Base-by-base conservation (phyloP, 768 basidiomycete genomes). In the Agrocybe praecox region DNA sequence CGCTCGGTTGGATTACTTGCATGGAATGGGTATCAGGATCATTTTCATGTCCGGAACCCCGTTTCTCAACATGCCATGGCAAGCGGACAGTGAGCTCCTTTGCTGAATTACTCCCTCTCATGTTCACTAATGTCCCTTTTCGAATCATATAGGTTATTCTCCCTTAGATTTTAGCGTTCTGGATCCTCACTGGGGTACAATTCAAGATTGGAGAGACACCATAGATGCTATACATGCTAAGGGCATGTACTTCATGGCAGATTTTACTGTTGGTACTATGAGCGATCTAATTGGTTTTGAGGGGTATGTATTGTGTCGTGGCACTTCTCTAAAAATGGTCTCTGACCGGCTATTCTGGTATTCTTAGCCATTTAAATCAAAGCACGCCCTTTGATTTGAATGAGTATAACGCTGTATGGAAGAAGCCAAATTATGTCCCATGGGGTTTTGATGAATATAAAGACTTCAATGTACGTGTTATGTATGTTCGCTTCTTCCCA, bases 11-110 rank as follows among this genome's bases (percentile, higher is more conserved):
- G 95, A 97, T 72, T 97, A 97, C 69, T 77, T 97, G 17, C 78
- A 92, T 45, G 92, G 91, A 60, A 95, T 96, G 92, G 95, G 95
- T 60, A 74, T 94, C 58, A 78, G 78, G 63, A 80, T 86, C 50
- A 86, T 97, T 64, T 97, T 93, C 75, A 90, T 96, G 69, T 93
- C 95, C 21, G 95, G 95, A 51, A 97, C 95, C 1, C 86, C 88
- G 51, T 97, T 94, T 72, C 59, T 97, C 59, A 96, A 96, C 80
- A 95, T 95, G 94, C 73, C 93, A n/a, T 96, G 94, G 94, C 89
- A 95, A 68, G 90, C 93, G 3, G 94, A 96, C 82, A 94, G 94
- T 95, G 52, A 68, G 93, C 83, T 23, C 53, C 43, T 18, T 33
- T 34, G 44, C 12, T 52, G 43, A 29, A 11, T 24, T 40, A 44